phyloP scores from a whole-genome alignment of 768 basidiomycete genomes.

The Hypholoma sublateritium region DNA sequence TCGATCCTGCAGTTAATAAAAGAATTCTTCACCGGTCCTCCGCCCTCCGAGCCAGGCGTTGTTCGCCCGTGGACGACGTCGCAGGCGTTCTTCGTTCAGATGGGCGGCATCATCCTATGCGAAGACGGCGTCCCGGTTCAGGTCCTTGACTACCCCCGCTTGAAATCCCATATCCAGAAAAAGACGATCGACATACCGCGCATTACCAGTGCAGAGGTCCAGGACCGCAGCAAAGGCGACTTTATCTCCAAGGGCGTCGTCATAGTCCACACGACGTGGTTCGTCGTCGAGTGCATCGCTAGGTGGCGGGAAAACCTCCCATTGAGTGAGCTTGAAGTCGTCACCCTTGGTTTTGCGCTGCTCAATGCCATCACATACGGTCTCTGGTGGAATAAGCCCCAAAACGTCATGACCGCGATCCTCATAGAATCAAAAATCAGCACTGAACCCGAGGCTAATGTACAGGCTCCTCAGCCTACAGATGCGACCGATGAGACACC shows the following conservation, averaged over 20 bases:
- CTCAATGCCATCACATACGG: constrained; percentile 28
- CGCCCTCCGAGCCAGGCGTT: too few species aligned
- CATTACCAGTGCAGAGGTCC: constrained; percentile 15
- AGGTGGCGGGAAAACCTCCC: constrained; percentile 22
- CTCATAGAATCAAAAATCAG: too few species aligned
- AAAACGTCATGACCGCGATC: constrained; percentile 19
- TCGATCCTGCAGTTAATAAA: too few species aligned
- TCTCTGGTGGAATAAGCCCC: constrained; percentile 39
- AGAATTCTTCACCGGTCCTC: too few species aligned
- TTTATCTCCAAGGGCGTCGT: constrained; percentile 29
- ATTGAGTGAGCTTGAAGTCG: constrained; percentile 32
- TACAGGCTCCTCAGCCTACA: too few species aligned
- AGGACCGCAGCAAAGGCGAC: constrained; percentile 29
- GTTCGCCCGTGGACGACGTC: background rate
- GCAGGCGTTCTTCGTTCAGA: constrained; percentile 12
- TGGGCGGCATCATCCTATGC: constrained; percentile 18
- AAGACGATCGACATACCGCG: constrained; percentile 9
- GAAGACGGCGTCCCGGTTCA: constrained; percentile 15
- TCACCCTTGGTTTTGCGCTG: constrained; percentile 32
- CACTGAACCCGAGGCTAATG: too few species aligned
- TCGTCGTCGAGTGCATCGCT: constrained; percentile 25
- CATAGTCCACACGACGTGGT: constrained; percentile 33
- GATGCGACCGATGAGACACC: too few species aligned
- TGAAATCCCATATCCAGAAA: constrained; percentile 1
- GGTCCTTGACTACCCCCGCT: background rate